phyloP scores from a whole-genome alignment of 2,329 filamentous ascomycete species.

The Tolypocladium ophioglossoides region DNA sequence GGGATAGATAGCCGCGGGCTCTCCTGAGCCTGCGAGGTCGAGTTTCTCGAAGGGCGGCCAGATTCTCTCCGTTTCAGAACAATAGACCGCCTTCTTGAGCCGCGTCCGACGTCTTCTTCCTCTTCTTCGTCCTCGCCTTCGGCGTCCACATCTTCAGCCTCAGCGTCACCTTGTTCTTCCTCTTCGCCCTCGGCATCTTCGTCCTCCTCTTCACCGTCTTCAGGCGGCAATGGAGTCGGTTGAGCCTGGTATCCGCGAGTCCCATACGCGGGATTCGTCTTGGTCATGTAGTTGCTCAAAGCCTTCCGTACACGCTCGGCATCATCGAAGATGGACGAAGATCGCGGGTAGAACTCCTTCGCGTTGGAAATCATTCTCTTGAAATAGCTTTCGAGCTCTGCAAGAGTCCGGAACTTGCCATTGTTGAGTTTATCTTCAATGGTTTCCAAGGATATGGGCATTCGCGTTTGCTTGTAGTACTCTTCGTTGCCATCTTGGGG shows the following conservation, averaged over 20 bases:
- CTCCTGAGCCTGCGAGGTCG: constrained; percentile 18
- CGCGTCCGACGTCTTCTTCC: constrained; percentile 16
- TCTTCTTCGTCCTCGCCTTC: constrained; percentile 17
- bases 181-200: constrained; percentile 17
- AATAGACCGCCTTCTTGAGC: constrained; percentile 25
- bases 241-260: constrained; percentile 56
- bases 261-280: constrained; percentile 74
- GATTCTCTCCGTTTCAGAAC: constrained; percentile 27
- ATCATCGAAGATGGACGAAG: constrained; percentile 66
- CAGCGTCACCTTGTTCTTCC: constrained; percentile 20
- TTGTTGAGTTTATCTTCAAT: constrained; percentile 66
- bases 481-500: constrained; percentile 53
- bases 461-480: constrained; percentile 67
- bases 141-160: constrained; percentile 16
- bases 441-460: constrained; percentile 69
- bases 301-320: constrained; percentile 81
- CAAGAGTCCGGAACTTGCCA: constrained; percentile 58
- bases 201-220: constrained; percentile 18
- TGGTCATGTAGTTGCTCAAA: constrained; percentile 78
- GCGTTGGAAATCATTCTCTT: constrained; percentile 84
- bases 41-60: constrained; percentile 22
- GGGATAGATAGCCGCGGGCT: constrained; percentile 24
- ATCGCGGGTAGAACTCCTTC: constrained; percentile 71
- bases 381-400: constrained; percentile 71
- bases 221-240: constrained; percentile 57